A percentile compares a stretch with the other conserved stretches of the same genome.
Evolutionary conservation across 306 rosid species (phyloP).

Genomic region (Medicago ruthenica): DNA sequence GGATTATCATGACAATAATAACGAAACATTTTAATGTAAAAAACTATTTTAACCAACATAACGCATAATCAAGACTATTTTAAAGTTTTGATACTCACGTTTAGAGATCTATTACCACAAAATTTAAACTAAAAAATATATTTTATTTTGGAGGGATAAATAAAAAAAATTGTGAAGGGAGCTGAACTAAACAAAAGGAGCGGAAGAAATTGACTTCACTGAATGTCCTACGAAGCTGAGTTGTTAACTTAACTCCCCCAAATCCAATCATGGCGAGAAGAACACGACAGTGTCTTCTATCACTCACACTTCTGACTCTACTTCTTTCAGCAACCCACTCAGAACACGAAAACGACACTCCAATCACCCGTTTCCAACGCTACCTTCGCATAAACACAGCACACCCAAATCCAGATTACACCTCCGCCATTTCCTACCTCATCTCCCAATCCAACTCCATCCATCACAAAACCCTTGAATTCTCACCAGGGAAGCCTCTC

Average conservation of each 20-base stretch:
- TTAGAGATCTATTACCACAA: too few relatives aligned
- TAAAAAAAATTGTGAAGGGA: too few relatives aligned
- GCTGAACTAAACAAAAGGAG: too few relatives aligned
- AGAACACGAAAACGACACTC: constrained; percentile 44
- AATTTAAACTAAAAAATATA: too few relatives aligned
- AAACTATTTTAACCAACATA: too few relatives aligned
- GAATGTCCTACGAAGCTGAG: too few relatives aligned
- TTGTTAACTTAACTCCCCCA: background rate
- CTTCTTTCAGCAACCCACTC: background rate
- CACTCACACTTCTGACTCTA: background rate
- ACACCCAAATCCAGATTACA: constrained; percentile 80
- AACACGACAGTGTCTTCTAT: background rate
- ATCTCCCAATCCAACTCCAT: constrained; percentile 54
- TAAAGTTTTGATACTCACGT: too few relatives aligned
- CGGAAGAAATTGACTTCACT: too few relatives aligned
- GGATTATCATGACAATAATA: too few relatives aligned
- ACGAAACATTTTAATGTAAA: too few relatives aligned
- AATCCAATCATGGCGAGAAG: constrained; percentile 22
- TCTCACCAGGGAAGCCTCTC: constrained; percentile 64
- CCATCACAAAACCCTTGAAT: constrained; percentile 56
- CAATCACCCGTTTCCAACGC: constrained; percentile 77
- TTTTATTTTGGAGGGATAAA: too few relatives aligned
- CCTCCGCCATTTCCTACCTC: constrained; percentile 79
- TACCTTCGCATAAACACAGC: constrained; percentile 86
- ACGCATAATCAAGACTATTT: too few relatives aligned